These are phyloP conservation scores for Candida glaebosa DNA, from an alignment of 805 yeast species.

Conservation along the genomic window DNA sequence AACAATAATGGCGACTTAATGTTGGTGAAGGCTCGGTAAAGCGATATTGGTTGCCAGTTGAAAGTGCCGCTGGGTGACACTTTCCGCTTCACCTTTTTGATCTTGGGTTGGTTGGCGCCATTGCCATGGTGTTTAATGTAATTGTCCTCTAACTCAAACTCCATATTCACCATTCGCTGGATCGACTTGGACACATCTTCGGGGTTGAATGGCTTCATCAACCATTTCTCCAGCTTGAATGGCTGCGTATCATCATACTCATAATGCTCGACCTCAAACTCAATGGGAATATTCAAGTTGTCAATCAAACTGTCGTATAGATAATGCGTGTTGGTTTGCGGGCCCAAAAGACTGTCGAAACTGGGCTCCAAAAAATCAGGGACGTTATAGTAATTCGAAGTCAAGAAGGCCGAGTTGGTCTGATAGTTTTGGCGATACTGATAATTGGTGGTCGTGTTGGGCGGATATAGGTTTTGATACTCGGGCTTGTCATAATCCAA, in stretches of 20 bases:
- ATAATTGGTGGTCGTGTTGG: background rate
- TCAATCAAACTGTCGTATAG: background rate
- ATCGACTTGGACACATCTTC: slow-evolving; percentile 12
- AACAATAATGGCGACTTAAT: slow-evolving; percentile 20
- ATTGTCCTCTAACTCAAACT: slow-evolving; percentile 14
- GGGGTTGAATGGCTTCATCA: slow-evolving; percentile 9
- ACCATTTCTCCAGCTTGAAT: slow-evolving; percentile 2
- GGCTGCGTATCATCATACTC: slow-evolving; percentile 1
- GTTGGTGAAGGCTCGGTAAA: slow-evolving; percentile 31
- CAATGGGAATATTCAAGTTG: background rate
- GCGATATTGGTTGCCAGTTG: slow-evolving; percentile 30
- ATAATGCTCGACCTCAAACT: background rate
- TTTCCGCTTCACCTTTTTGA: background rate
- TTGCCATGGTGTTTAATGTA: slow-evolving; percentile 6
- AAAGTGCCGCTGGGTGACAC: slow-evolving; percentile 7
- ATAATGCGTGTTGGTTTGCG: background rate
- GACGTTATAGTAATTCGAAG: background rate
- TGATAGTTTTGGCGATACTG: background rate
- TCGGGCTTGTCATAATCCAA: background rate
- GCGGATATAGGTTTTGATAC: background rate
- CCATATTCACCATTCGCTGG: slow-evolving; percentile 11
- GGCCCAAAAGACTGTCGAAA: background rate
- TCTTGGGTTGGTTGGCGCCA: background rate
- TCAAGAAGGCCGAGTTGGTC: background rate
- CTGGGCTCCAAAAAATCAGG: background rate